Evolutionary conservation across 768 basidiomycete species (phyloP).

Genomic region (Peribolospora kevripleyi): DNA sequence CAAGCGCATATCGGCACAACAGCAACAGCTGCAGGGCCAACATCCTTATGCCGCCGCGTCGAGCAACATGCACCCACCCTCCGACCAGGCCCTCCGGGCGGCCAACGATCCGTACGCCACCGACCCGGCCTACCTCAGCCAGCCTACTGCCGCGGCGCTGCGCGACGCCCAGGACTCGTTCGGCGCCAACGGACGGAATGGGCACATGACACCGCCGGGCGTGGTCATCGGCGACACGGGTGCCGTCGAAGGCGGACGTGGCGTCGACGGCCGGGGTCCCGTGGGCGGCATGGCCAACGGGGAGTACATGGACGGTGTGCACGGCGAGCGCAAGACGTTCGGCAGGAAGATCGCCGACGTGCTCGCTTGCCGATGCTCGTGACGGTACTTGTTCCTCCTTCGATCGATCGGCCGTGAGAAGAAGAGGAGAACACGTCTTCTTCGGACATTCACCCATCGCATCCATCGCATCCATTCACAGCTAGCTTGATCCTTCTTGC

Average conservation of each 20-base stretch:
- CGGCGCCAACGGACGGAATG: too few species aligned
- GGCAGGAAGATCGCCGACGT: slow-evolving; percentile 11
- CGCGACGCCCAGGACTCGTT: too few species aligned
- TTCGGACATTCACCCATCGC: not conserved
- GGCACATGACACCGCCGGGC: too few species aligned
- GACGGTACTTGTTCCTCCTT: not conserved
- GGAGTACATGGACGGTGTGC: slow-evolving; percentile 8
- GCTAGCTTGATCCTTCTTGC: not conserved
- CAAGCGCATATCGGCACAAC: slow-evolving; percentile 25
- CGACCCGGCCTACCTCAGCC: too few species aligned
- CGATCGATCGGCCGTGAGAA: not conserved
- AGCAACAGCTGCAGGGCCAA: slow-evolving; percentile 23
- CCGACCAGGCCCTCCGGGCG: not conserved
- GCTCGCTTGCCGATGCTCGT: slow-evolving; percentile 14
- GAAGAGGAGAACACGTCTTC: not conserved
- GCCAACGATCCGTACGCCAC: too few species aligned
- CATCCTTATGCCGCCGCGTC: slow-evolving; percentile 39
- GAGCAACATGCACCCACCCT: not conserved
- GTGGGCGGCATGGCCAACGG: slow-evolving; percentile 7
- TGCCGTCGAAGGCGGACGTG: slow-evolving; percentile 5
- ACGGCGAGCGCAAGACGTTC: slow-evolving; percentile 5
- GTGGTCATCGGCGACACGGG: too few species aligned
- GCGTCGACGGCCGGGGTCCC: slow-evolving; percentile 5
- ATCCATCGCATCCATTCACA: not conserved
- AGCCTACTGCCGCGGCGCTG: too few species aligned